Percentiles rank a stretch among this genome's conserved stretches.
Conservation (phyloP, 1,284 basidiomycete genomes). For the Athelia psychrophila region DNA sequence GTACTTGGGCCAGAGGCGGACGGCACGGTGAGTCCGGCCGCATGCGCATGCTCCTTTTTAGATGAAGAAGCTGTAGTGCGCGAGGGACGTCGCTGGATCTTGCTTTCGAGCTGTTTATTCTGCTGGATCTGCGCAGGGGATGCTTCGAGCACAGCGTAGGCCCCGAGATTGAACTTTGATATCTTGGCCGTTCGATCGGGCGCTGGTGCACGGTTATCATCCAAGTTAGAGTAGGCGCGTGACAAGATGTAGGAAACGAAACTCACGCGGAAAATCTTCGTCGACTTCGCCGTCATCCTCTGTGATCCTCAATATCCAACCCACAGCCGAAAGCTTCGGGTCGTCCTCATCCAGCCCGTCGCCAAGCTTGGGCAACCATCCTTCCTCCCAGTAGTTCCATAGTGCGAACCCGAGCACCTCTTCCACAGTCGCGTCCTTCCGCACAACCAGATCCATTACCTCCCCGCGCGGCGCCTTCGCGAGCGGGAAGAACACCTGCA, state of each 20-base stretch:
- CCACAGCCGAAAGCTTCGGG: slow-evolving; percentile 67
- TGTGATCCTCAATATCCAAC: slow-evolving; percentile 94
- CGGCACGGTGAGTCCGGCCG: slow-evolving; percentile 27
- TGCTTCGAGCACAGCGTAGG: slow-evolving; percentile 84
- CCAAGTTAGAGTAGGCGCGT: slow-evolving; percentile 2
- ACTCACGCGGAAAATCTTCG: slow-evolving; percentile 93
- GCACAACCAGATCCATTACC: slow-evolving; percentile 65
- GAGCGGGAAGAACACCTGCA: slow-evolving; percentile 89
- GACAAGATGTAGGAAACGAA: not conserved
- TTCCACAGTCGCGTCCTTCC: slow-evolving; percentile 90
- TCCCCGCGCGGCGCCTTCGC: slow-evolving; percentile 60
- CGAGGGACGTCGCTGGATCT: slow-evolving; percentile 76
- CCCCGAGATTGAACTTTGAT: slow-evolving; percentile 87
- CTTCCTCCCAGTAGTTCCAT: slow-evolving; percentile 90
- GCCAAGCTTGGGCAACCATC: slow-evolving; percentile 75
- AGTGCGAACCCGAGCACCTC: slow-evolving; percentile 94
- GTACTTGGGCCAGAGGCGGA: slow-evolving; percentile 18
- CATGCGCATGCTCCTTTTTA: slow-evolving; percentile 15
- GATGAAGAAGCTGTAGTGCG: slow-evolving; percentile 46
- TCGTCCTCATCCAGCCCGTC: slow-evolving; percentile 59
- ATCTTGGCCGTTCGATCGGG: slow-evolving; percentile 87
- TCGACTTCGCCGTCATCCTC: slow-evolving; percentile 98
- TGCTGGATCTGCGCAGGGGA: slow-evolving; percentile 81
- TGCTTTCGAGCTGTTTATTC: slow-evolving; percentile 72
- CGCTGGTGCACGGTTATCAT: slow-evolving; percentile 44